phyloP scores from a whole-genome alignment of 129 eudicot genomes.

The Deinandra increscens region DNA sequence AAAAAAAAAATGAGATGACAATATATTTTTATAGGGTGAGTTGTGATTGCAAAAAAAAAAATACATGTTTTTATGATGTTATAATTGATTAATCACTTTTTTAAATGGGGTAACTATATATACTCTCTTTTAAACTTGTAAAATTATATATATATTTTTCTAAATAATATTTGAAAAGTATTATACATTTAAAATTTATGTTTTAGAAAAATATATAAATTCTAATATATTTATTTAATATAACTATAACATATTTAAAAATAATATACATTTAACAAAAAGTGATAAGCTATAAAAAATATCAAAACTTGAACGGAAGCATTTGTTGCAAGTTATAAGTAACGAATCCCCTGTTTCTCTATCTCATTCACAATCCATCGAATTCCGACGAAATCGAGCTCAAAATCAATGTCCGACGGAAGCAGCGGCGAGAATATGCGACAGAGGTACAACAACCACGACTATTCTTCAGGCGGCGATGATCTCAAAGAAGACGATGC shows the following conservation, averaged over 20 bases:
- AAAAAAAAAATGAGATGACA: too few species aligned
- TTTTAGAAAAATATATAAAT: too few species aligned
- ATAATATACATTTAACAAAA: background rate
- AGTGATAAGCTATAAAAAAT: background rate
- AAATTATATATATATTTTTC: too few species aligned
- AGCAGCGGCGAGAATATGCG: constrained; percentile 48
- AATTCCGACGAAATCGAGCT: background rate
- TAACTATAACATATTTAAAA: background rate
- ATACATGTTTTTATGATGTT: too few species aligned
- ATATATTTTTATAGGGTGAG: too few species aligned
- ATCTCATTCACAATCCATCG: too few species aligned
- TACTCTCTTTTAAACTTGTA: too few species aligned
- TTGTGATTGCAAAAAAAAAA: too few species aligned
- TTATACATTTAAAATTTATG: too few species aligned
- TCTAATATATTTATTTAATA: background rate
- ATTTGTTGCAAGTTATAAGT: background rate
- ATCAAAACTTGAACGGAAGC: background rate
- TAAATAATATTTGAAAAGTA: too few species aligned
- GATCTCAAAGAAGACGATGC: constrained; percentile 86
- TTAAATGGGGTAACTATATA: too few species aligned
- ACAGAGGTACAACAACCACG: constrained; percentile 69
- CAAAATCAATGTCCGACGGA: constrained; percentile 49
- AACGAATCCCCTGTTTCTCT: background rate
- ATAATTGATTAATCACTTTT: too few species aligned
- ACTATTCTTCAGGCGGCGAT: constrained; percentile 63